phyloP scores from a whole-genome alignment of 441 rosid species.

The Mallotus japonicus region DNA sequence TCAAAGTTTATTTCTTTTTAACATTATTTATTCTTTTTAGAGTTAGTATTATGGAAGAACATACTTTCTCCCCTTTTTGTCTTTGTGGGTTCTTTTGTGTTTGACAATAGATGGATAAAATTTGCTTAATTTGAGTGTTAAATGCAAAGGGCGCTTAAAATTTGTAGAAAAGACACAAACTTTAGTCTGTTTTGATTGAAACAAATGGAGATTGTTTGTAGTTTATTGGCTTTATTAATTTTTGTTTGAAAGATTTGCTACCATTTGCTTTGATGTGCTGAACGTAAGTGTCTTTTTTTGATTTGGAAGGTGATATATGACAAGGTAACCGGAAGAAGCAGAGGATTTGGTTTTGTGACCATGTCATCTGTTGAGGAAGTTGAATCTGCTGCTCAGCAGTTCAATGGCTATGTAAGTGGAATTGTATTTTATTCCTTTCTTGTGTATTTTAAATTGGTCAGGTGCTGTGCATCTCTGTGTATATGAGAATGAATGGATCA shows the following conservation, averaged over 20 bases:
- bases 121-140: neutral
- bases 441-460: too few relatives aligned
- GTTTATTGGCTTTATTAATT: neutral
- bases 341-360: constrained; percentile 95
- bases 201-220: neutral
- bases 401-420: constrained; percentile 87
- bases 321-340: constrained; percentile 85
- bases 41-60: neutral
- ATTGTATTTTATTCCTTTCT: neutral
- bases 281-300: neutral
- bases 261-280: constrained; percentile 12
- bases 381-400: constrained; percentile 79
- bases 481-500: neutral
- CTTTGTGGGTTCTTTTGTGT: neutral
- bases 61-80: neutral
- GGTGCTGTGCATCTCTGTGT: neutral
- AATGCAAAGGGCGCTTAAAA: neutral
- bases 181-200: neutral
- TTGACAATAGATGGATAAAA: neutral
- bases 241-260: neutral
- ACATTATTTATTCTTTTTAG: neutral
- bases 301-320: constrained; percentile 77
- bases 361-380: constrained; percentile 75
- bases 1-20: constrained; percentile 9
- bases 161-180: neutral